phyloP scores from a whole-genome alignment of 2,329 filamentous ascomycete species.

The Colletotrichum sp. region DNA sequence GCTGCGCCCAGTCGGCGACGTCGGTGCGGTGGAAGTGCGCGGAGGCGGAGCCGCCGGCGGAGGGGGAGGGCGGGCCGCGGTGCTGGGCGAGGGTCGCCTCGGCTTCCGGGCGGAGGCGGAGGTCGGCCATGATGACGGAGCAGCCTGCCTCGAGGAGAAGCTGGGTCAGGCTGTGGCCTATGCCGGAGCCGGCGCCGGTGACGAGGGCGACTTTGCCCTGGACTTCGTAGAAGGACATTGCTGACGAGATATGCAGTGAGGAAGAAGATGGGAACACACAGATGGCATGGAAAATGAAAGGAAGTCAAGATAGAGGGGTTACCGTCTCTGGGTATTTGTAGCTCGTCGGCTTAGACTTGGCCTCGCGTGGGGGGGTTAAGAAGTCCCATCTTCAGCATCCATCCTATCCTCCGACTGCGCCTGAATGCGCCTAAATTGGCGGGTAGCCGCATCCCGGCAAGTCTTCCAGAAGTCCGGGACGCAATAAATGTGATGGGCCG shows the following conservation, averaged over 20 bases:
- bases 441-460: background rate
- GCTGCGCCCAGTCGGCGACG: slow-evolving; percentile 29
- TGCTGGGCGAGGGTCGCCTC: slow-evolving; percentile 19
- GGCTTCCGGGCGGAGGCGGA: slow-evolving; percentile 27
- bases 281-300: background rate
- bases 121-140: slow-evolving; percentile 22
- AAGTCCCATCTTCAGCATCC: background rate
- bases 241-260: background rate
- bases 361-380: background rate
- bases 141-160: background rate
- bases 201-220: slow-evolving; percentile 20
- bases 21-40: slow-evolving; percentile 33
- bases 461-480: background rate
- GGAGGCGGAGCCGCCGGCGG: slow-evolving; percentile 23
- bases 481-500: background rate
- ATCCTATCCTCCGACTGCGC: background rate
- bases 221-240: slow-evolving; percentile 15
- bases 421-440: background rate
- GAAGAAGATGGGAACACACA: background rate
- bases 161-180: background rate
- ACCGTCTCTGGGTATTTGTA: background rate
- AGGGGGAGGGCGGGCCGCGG: background rate
- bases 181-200: slow-evolving; percentile 15
- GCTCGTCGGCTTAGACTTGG: background rate
- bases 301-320: background rate